Conservation (phyloP, 1,284 basidiomycete genomes). For the Retiboletus flavoniger region DNA sequence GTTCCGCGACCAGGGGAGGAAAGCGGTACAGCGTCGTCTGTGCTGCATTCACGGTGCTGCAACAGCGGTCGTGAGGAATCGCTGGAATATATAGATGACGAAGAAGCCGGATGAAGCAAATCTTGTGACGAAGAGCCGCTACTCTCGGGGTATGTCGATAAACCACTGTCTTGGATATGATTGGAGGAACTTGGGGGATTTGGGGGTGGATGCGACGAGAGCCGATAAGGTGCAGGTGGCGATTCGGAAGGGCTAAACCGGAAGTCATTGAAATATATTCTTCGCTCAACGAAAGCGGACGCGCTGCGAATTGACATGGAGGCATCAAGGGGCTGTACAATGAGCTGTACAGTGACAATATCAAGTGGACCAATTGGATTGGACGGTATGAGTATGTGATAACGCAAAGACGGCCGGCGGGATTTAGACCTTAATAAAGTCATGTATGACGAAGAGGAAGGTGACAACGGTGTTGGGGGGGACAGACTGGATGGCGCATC, state of each 20-base stretch:
- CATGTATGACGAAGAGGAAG: constrained; percentile 36
- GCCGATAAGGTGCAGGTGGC: constrained; percentile 19
- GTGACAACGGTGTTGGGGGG: constrained; percentile 33
- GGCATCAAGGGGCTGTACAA: constrained; percentile 48
- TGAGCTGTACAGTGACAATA: constrained; percentile 53
- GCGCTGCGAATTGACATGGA: constrained; percentile 52
- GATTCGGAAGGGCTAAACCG: constrained; percentile 27
- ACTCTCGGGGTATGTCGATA: constrained; percentile 6
- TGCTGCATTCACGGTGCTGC: constrained; percentile 18
- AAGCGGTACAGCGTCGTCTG: constrained; percentile 18
- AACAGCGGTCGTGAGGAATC: constrained; percentile 35
- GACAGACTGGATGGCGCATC: constrained; percentile 46
- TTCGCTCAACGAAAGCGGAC: constrained; percentile 54
- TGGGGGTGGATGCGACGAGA: constrained; percentile 21
- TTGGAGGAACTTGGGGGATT: constrained; percentile 22
- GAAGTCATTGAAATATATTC: constrained; percentile 49
- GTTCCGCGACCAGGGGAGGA: constrained; percentile 34
- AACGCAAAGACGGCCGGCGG: constrained; percentile 48
- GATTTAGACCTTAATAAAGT: constrained; percentile 44
- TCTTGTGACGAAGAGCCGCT: constrained; percentile 30
- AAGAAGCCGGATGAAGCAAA: constrained; percentile 25
- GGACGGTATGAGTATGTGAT: constrained; percentile 46
- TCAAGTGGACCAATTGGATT: constrained; percentile 56
- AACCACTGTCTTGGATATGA: constrained; percentile 11
- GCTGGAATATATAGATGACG: constrained; percentile 41